Base-by-base conservation (phyloP, 768 basidiomycete species). In the Agaricus blazei region DNA sequence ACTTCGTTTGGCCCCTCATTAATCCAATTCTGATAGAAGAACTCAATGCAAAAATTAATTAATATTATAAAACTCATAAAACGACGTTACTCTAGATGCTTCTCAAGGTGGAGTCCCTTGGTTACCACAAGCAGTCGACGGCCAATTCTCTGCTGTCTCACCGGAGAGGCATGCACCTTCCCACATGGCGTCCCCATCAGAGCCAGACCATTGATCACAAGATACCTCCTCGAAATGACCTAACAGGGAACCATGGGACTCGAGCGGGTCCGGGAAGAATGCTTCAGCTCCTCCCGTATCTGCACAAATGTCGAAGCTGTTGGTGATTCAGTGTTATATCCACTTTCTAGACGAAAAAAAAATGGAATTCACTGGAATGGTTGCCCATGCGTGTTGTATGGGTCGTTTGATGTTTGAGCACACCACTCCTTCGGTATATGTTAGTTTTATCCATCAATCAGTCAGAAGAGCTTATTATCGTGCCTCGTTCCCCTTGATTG, bases 281-380 rank as follows among this genome's bases (percentile, higher is more conserved):
- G 71, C 72, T 2, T 36, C 57, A 12, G 77, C 55, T 9, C 77
- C 80, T 45, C 82, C 81, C 9, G 80, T 81, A 57, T 84, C 83
- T 48, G 76, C 67, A 62, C 83, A 85, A 43, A 85, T 75, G 63
- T 84, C 82, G 62, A 84, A 85, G 64, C 82, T 84, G 48, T 2
- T 23, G 1, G 15, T 40, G 53, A 23, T 34, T 36, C 8, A 31
- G 31, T 12, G 51, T 53, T 23, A 14, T 12, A 43, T 45, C 8
- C 23, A 15, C 26, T 27, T 36, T 42, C 27, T 4, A 9, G 28
- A 41, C n/a, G n/a, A 8, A 15, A 24, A 24, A 26, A 37, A 19
- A 19, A 19, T 19, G 0, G 19, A 19, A 63, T 79, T 60, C 61
- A 82, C 82, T 84, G 82, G 62, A 82, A 75, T 11, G 75, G 64